Evolutionary conservation across 2,329 filamentous ascomycete species (phyloP), one percentile per base, ranked within the genome.

Genomic region (Alternaria arborescens): DNA sequence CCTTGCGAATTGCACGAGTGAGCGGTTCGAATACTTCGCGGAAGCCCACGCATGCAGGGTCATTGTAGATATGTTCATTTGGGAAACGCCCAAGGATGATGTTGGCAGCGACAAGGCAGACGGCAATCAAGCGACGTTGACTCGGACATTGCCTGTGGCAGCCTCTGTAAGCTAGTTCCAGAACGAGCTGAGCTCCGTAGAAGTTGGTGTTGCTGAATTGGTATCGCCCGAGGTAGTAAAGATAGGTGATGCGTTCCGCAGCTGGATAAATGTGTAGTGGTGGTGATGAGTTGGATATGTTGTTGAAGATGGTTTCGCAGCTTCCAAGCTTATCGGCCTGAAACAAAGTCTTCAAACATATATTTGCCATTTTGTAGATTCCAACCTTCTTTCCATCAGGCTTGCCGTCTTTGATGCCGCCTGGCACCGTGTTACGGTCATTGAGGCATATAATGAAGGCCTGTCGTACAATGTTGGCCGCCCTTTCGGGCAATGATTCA

Each of bases 201-300:
- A 93, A 97, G 74, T 97, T 90, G 67, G 89, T 91, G 77, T 92
- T 94, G 65, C 91, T 88, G 76, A 97, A 93, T 73, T 94, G 88
- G 79, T 94, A 97, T 60, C 93, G 90, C 18, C 94, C 94, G 6
- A 98, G 89, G 75, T 97, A 97, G 81, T 97, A 97, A 14, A 98
- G 88, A 71, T 94, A 98, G 4, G 93, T 97, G 52, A 97, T 93
- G 50, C 93, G 88, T 75, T 98, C 92, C 6, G 91, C 87, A 22
- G 92, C 92, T 3, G 94, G 93, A 73, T 96, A 98, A 52, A 92
- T 86, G 1, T 87, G 85, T 12, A 98, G 81, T 0, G 93, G 92
- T 1, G 93, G 93, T 0, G 92, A 94, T 66, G 92, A 91, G 58
- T 91, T 89, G 51, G 89, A 89, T 65, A 97, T 94, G 74, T 95